Conservation (phyloP, 2,329 filamentous ascomycete species). For the Bipolaris zeicola region DNA sequence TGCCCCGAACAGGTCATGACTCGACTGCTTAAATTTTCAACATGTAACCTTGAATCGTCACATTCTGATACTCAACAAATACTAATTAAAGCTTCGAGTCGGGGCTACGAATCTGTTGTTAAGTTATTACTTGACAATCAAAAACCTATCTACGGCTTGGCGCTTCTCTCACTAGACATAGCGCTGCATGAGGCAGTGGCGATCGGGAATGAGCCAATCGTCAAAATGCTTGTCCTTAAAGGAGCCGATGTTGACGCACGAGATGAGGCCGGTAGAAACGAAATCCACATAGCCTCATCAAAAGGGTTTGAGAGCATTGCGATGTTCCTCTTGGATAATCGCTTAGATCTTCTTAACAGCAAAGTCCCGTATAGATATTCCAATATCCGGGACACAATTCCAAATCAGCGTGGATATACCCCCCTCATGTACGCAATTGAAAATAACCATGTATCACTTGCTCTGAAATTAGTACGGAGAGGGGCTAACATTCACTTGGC, state of each 20-base stretch:
- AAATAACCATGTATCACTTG: background rate
- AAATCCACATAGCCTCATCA: background rate
- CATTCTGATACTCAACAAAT: background rate
- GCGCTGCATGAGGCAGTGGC: background rate
- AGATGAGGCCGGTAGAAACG: background rate
- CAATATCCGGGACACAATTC: too few relatives aligned
- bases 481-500: background rate
- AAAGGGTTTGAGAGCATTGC: background rate
- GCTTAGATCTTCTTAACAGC: background rate
- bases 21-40: background rate
- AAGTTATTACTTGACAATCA: background rate
- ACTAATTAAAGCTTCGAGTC: background rate
- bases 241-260: background rate
- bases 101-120: too few relatives aligned
- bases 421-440: background rate
- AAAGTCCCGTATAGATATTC: fast-evolving
- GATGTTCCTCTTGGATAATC: background rate
- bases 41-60: background rate
- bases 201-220: background rate
- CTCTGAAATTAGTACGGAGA: background rate
- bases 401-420: background rate
- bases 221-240: background rate
- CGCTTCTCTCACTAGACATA: background rate
- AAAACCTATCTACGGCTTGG: too few relatives aligned
- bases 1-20: background rate